Base-by-base conservation (phyloP, 2,329 filamentous ascomycete species). In the Drechslerella dactyloides region DNA sequence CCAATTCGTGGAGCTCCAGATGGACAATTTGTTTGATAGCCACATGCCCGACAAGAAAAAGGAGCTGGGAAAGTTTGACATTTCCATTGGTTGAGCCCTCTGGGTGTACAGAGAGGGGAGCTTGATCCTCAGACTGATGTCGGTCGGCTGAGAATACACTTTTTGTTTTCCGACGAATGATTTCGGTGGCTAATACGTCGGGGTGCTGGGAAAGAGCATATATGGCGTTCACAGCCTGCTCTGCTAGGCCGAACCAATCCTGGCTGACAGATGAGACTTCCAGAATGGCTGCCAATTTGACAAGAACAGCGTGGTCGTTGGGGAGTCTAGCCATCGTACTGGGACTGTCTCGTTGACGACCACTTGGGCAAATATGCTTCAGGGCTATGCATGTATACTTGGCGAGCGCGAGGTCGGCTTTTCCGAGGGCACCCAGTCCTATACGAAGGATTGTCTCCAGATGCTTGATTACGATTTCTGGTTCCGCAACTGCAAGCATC, bases 1-100 rank as follows among this genome's bases (percentile, higher is more conserved):
- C 94, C 55, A 94, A 87, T 78, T 99, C 94, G 79, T 93, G 96
- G n/a, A 97, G 84, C 77, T 99, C 94, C 10, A 99, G 85, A 79
- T 99, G 94, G 0, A 99, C 96, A 76, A 99, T 99, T 78, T 99
- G 96, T 81, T 99, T 99, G 78, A 99, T 94, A 13, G 94, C 94
- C 53, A 97, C 90, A 78, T 99, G 94, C 0, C 94, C 94, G 30
- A 97, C 93, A 37, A 96, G 89, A 78, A 97, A 97, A 0, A 99
- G 84, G 1, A 99, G 84, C 77, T 97, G 94, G 0, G 94, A 96
- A 1, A 99, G 83, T 0, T 5, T 75, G 74, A 30, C 76, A 77
- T 51, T 74, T 63, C 1, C 75, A 75, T 74, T 79, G 76, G 3
- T 79, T 52, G 61, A 73, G 51, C 81, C 42, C 74, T 77, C 44